Base-by-base conservation (phyloP, 805 yeast species). In the Candida nonsorbophila region DNA sequence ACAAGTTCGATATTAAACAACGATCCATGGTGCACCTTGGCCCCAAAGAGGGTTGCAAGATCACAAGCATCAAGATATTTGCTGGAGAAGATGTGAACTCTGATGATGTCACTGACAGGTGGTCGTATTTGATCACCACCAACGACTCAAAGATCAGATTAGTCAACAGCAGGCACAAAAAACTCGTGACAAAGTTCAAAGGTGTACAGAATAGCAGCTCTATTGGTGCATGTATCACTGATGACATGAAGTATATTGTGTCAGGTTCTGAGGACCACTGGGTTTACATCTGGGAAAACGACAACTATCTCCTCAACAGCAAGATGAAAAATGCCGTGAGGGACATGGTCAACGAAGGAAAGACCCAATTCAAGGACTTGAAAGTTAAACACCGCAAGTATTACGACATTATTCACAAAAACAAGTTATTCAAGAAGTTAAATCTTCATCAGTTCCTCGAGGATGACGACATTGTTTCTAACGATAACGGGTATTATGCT, bases 201-300 rank as follows among this genome's bases (percentile, higher is more conserved):
- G 97, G 97, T 0, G 68, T 74, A 32, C 69, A 74, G 19, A 86
- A 85, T 51, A 71, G 69, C 30, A 72, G 78, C 25, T 86, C 84
- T 23, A 81, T 84, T 28, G 65, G 66, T 8, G 95, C 95, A 0
- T 55, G 73, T 0, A 47, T 72, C 2, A 73, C 79, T 14, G 84
- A 75, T 29, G 77, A 77, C 42, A 56, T 64, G 29, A 46, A 57
- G 8, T 74, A 72, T 45, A 69, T 87, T 5, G 68, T 87, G 6
- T 67, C 83, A 6, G 95, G 95, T 0, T 82, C 94, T 8, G 96
- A 88, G 49, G 92, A 88, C 55, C 85, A 84, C 42, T 77, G 87
- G 77, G 74, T 84, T 9, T 88, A 87, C 47, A 58, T 84, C 8
- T 90, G 97, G 97, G 69, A 71, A 32, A 53, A 65, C 41, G 57